Evolutionary conservation across 163 green algal species (phyloP).

Genomic region (Coccomyxa subellipsoidea): DNA sequence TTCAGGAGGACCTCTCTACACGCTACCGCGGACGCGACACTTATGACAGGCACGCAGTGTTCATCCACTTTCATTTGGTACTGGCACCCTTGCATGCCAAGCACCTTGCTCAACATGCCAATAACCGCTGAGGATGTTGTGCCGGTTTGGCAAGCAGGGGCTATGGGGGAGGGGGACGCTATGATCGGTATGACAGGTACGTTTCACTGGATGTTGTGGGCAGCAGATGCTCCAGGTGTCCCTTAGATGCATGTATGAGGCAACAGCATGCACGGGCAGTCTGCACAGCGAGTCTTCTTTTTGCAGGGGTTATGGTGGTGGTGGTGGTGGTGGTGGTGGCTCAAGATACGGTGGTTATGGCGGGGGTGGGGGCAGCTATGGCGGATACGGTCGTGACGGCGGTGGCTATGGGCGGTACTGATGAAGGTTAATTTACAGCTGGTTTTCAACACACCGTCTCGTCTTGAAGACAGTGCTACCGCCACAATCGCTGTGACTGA

Average conservation of each 20-base stretch:
- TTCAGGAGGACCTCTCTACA: slow-evolving; percentile 9
- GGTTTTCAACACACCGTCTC: no score
- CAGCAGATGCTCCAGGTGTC: background rate
- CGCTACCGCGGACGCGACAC: background rate
- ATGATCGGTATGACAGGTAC: slow-evolving; percentile 15
- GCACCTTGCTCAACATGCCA: no score
- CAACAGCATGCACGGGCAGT: background rate
- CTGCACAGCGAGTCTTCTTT: background rate
- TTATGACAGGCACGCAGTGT: background rate
- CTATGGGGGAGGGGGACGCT: slow-evolving; percentile 14
- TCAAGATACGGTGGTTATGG: background rate
- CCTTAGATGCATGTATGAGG: background rate
- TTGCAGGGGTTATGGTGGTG: background rate
- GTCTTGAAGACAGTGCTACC: no score
- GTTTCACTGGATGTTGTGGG: no score
- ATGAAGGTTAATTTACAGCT: no score
- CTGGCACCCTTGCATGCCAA: background rate
- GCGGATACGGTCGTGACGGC: slow-evolving; percentile 11
- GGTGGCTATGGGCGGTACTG: slow-evolving; percentile 15
- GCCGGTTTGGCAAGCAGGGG: background rate
- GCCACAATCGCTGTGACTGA: no score
- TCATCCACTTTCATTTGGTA: no score
- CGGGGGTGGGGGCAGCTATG: slow-evolving; percentile 11
- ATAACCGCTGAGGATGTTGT: no score
- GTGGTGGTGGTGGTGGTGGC: no score